Conservation (phyloP, 805 yeast genomes). For the Clavispora santaluciae region DNA sequence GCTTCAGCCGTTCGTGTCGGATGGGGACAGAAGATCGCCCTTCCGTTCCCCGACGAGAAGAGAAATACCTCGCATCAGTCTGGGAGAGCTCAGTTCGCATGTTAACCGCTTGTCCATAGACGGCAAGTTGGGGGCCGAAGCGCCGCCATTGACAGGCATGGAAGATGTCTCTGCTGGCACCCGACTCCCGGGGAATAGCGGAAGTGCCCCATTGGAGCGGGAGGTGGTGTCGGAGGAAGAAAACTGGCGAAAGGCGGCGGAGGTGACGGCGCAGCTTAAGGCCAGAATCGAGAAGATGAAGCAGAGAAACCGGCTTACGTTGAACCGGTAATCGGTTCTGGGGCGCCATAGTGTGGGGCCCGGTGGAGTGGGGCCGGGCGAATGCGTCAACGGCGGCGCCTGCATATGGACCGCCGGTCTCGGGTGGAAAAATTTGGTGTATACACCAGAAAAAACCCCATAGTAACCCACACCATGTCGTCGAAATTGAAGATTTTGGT, state of each 20-base stretch:
- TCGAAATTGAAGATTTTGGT: constrained; percentile 70
- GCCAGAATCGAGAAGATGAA: constrained; percentile 89
- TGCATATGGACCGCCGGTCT: constrained; percentile 7
- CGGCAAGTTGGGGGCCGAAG: constrained; percentile 17
- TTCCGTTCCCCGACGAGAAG: constrained; percentile 12
- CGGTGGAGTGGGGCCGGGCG: too few species aligned
- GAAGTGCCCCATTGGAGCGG: constrained; percentile 13
- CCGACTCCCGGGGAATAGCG: constrained; percentile 14
- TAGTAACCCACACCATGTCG: constrained; percentile 4
- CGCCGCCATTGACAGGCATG: constrained; percentile 13
- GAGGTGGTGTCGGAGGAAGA: constrained; percentile 47
- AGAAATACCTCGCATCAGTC: constrained; percentile 17
- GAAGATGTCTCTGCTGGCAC: constrained; percentile 13
- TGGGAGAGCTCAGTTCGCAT: constrained; percentile 36
- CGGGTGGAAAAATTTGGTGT: constrained; percentile 1
- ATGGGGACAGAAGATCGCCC: constrained; percentile 6
- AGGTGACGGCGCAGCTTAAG: constrained; percentile 78
- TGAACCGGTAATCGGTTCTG: constrained; percentile 12
- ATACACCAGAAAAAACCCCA: background rate
- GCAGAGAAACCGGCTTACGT: constrained; percentile 40
- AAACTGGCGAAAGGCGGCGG: constrained; percentile 87
- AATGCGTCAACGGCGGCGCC: constrained; percentile 1
- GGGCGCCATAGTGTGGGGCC: background rate
- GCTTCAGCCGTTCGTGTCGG: constrained; percentile 2
- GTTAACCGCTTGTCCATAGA: constrained; percentile 40